These are phyloP conservation scores for Hymenoscyphus infarciens DNA, from an alignment of 2,329 filamentous ascomycete species.

Conservation along the genomic window DNA sequence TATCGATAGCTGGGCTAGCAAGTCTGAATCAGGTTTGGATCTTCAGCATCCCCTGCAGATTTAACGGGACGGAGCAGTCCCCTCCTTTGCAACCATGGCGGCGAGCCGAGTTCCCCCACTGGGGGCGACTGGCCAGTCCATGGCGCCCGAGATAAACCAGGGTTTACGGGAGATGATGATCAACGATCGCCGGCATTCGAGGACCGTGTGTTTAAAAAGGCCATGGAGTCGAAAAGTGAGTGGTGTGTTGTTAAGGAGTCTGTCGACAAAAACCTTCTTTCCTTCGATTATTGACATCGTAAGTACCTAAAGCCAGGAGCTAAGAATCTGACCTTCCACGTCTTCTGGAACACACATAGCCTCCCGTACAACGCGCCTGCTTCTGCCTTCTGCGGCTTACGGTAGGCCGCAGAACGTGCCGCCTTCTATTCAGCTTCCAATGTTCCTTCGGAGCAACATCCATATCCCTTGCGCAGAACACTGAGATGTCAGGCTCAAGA, in stretches of 20 bases:
- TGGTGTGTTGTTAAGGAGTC: conserved; percentile 1
- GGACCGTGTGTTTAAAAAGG: background rate
- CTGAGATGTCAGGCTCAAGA: conserved; percentile 1
- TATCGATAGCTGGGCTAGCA: background rate
- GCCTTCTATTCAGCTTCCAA: conserved; percentile 11
- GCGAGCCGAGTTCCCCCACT: background rate
- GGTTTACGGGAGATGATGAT: background rate
- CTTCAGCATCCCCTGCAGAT: background rate
- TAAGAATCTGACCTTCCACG: conserved; percentile 7
- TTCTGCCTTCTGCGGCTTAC: conserved; percentile 1
- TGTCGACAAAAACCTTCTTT: background rate
- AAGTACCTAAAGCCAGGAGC: background rate
- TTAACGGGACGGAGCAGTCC: background rate
- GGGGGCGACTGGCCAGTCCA: background rate
- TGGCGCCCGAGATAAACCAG: conserved; percentile 1
- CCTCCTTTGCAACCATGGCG: background rate
- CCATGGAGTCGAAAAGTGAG: background rate
- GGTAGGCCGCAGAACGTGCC: background rate
- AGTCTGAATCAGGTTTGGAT: background rate
- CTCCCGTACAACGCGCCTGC: background rate
- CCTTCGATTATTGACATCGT: background rate
- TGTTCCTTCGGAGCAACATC: background rate
- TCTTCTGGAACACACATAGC: conserved; percentile 11
- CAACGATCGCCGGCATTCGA: background rate
- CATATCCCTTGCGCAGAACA: background rate